phyloP scores from a whole-genome alignment of 768 basidiomycete genomes.

The Lactarius sp. region DNA sequence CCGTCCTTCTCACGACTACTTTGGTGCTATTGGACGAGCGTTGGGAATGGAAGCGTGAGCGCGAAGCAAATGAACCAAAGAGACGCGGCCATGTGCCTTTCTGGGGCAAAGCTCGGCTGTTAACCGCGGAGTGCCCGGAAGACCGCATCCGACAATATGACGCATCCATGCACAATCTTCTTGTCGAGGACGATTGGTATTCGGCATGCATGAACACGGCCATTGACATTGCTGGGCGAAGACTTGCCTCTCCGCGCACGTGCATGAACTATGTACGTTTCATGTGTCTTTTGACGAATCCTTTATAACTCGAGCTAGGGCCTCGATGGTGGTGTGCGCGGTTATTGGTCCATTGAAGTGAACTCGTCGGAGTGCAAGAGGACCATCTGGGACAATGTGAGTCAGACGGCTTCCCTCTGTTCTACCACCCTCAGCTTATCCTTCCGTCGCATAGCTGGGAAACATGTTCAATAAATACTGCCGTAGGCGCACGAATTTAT shows the following conservation, averaged over 20 bases:
- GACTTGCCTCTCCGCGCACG: not conserved
- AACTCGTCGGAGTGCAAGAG: slow-evolving; percentile 17
- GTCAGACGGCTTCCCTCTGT: not conserved
- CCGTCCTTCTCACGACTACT: not conserved
- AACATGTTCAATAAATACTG: not conserved
- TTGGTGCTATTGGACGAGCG: not conserved
- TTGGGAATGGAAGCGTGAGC: no score
- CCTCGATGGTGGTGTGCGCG: slow-evolving; percentile 17
- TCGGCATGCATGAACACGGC: slow-evolving; percentile 24
- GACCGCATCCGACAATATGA: slow-evolving; percentile 22
- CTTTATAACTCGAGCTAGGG: slow-evolving; percentile 9
- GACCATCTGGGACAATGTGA: slow-evolving; percentile 20
- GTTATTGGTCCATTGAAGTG: slow-evolving; percentile 15
- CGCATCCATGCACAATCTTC: slow-evolving; percentile 25
- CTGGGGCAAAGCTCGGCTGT: slow-evolving; percentile 15
- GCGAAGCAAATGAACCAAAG: slow-evolving; percentile 20
- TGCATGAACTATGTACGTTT: slow-evolving; percentile 14
- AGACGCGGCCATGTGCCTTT: slow-evolving; percentile 19
- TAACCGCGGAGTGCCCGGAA: slow-evolving; percentile 5
- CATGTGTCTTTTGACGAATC: not conserved
- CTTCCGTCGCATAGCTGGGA: not conserved
- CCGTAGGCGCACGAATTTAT: not conserved
- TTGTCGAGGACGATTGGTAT: slow-evolving; percentile 28
- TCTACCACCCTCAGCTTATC: not conserved
- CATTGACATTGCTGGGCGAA: slow-evolving; percentile 7